Evolutionary conservation across 148 eudicot genomes (phyloP), one percentile per base, ranked within the genome.

Genomic region (Vaccinium corymbosum): DNA sequence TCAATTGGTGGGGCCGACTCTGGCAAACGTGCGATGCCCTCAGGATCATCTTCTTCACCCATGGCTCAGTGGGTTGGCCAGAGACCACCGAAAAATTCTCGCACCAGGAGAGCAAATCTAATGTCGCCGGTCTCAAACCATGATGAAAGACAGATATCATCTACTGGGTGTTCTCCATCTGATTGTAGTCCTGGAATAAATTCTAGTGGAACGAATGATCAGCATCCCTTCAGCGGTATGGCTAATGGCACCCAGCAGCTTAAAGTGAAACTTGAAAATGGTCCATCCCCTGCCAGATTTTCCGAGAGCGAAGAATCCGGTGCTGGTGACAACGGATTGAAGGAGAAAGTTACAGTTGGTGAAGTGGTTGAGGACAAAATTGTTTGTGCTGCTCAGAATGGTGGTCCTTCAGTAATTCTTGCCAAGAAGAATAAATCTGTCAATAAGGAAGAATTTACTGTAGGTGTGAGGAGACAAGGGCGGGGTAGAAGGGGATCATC

Each of bases 51-150:
- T 64, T 82, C 90, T 81, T 86, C 79, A 76, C 38, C 86, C 80
- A 82, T 87, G 85, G 86, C 90, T 42, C 88, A 84, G 76, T 91
- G 92, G 92, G 90, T 22, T 89, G 89, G 88, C 80, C 92, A 88
- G 85, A 88, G 89, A 80, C 87, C 88, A 81, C 90, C 88, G 22
- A 91, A 90, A 86, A 86, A 83, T 81, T 87, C 88, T 19, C 89
- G 93, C 79, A 87, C 89, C 71, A 88, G 92, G 88, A 88, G 93
- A 87, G 42, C 92, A 51, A 85, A 87, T 86, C 86, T 89, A 66
- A 86, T 87, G 76, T 89, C 89, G 53, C 92, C 86, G 48, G 89
- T 88, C 57, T 70, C 87, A 38, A 87, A 84, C 78, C 81, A 82
- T 19, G 91, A 87, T 53, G 92, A 90, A 86, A 86, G 80, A 52